Base-by-base conservation (phyloP, 768 basidiomycete genomes). In the Auricularia auricula-judae region DNA sequence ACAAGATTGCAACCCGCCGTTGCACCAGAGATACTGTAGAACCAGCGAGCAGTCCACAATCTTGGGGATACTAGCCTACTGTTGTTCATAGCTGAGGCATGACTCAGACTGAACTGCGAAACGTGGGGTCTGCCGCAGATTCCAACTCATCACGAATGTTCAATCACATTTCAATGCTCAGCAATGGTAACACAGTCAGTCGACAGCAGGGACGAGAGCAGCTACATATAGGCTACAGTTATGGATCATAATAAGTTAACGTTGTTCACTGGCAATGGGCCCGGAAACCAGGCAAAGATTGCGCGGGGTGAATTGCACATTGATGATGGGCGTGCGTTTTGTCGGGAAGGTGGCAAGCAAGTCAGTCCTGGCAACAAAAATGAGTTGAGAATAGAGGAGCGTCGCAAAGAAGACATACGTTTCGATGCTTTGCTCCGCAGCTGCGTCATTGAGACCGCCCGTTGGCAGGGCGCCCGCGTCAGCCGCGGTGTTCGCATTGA, bases 271-370 rank as follows among this genome's bases (percentile, higher is more conserved):
- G 23, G 88, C 34, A 14, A 35, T 23, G 53, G 80, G 81, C 4
- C 96, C 96, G 18, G 89, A 88, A 56, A 89, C 91, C 64, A 98
- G 76, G 74, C 93, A 95, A 39, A 99, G 81, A 74, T 99, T 99
- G 14, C 96, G 84, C 35, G 93, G 85, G 8, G 97, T 98, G 71
- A 98, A 97, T 68, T 97, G 92, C 10, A 94, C 87, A 70, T 95
- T 89, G 33, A 85, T 84, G 68, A 98, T 84, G 1, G 97, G 95
- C 34, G 97, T 98, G 63, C 94, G 84, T 78, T 98, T 99, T 36
- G 97, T 99, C 5, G 91, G 90, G 73, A 93, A 97, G 0, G 95
- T 95, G 2, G 91, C 82, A 2, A 98, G 74, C 35, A 98, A 80
- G 72, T 98, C 96, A 21, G 81, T 79, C 21, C 96, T 98, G 47